phyloP scores from a whole-genome alignment of 179 eudicot genomes.

The Amaranthus tricolor region DNA sequence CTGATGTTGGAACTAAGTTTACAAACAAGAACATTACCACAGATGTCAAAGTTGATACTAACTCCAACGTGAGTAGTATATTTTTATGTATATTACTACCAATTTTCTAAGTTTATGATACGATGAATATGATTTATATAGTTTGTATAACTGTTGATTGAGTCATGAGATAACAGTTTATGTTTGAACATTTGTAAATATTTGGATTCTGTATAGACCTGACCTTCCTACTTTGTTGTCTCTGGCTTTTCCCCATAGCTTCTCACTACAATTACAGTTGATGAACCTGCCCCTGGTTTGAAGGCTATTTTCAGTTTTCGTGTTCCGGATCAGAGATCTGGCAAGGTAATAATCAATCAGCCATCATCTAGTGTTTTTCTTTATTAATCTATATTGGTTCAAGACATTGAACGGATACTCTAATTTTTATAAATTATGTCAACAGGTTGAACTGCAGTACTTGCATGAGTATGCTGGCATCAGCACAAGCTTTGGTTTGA shows the following conservation, averaged over 20 bases:
- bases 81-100: neutral
- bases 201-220: neutral
- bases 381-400: neutral
- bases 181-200: neutral
- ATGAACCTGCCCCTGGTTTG: slow-evolving; percentile 92
- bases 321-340: slow-evolving; percentile 90
- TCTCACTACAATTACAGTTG: slow-evolving; percentile 70
- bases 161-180: no score
- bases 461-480: slow-evolving; percentile 93
- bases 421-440: slow-evolving; percentile 8
- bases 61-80: slow-evolving; percentile 66
- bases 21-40: slow-evolving; percentile 81
- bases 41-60: slow-evolving; percentile 86
- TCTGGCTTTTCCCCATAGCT: slow-evolving; percentile 34
- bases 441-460: slow-evolving; percentile 88
- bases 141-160: no score
- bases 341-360: slow-evolving; percentile 51
- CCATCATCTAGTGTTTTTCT: neutral
- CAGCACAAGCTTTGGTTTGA: slow-evolving; percentile 79
- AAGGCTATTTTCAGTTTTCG: slow-evolving; percentile 78
- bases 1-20: slow-evolving; percentile 77
- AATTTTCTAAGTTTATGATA: neutral
- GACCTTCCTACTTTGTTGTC: neutral
- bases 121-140: no score
- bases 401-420: neutral